These are phyloP conservation scores for Tetracentron sinense DNA, from an alignment of 164 flowering plant genomes.

Conservation along the genomic window DNA sequence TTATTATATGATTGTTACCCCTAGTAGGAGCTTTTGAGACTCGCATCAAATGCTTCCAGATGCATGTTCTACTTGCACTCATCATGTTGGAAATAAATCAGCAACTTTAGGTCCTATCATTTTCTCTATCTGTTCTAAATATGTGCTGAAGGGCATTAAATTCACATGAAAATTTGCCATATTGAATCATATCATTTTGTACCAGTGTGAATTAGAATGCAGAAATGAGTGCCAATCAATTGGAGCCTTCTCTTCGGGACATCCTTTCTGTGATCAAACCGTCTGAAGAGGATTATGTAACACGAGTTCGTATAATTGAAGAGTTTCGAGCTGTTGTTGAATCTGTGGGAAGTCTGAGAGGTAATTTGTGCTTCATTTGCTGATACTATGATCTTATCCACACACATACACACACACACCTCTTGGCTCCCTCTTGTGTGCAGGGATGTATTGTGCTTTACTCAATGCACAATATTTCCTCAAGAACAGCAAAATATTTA, in stretches of 20 bases:
- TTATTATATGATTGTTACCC: neutral
- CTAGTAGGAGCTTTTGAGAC: neutral
- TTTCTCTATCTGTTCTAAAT: neutral
- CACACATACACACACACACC: too few relatives aligned
- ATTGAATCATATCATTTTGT: neutral
- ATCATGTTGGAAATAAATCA: neutral
- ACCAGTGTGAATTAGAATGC: neutral
- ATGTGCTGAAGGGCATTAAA: neutral
- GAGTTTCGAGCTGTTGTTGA: conserved; percentile 46
- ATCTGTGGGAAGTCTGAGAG: conserved; percentile 64
- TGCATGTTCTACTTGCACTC: neutral
- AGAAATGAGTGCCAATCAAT: conserved; percentile 30
- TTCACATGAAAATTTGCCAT: neutral
- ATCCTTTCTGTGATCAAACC: conserved; percentile 60
- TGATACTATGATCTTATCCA: neutral
- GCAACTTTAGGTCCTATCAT: neutral
- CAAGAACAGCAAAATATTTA: too few relatives aligned
- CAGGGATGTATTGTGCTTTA: too few relatives aligned
- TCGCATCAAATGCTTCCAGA: neutral
- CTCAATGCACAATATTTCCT: too few relatives aligned
- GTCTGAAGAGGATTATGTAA: conserved; percentile 38
- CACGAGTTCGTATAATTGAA: conserved; percentile 38
- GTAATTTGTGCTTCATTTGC: conserved; percentile 29
- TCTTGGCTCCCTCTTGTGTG: too few relatives aligned
- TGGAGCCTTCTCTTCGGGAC: conserved; percentile 48